phyloP scores from a whole-genome alignment of 2,329 filamentous ascomycete genomes.

The Ceratocystis cacaofunesta region DNA sequence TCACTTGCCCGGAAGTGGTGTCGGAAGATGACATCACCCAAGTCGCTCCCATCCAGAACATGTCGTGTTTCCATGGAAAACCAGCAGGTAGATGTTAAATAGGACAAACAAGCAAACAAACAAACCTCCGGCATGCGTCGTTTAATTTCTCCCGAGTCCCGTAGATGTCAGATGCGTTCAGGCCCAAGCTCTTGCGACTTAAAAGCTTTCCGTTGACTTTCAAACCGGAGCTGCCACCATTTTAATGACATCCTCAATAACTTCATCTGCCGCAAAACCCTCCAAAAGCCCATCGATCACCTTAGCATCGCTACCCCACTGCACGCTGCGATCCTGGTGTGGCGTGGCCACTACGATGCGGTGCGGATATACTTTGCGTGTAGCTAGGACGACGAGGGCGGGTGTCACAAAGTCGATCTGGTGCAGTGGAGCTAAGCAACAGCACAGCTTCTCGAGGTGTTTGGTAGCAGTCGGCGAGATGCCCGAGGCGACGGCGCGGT shows the following conservation, averaged over 20 bases:
- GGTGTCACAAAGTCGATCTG: slow-evolving; percentile 68
- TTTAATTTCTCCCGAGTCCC: too few species aligned
- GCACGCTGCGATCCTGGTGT: slow-evolving; percentile 68
- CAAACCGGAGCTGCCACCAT: slow-evolving; percentile 37
- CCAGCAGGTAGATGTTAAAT: too few species aligned
- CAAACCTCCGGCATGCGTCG: too few species aligned
- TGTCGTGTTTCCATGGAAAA: too few species aligned
- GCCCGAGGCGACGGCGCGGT: slow-evolving; percentile 67
- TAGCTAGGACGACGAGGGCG: slow-evolving; percentile 66
- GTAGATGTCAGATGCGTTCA: too few species aligned
- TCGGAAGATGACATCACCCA: too few species aligned
- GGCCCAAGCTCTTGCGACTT: too few species aligned
- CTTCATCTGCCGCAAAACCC: slow-evolving; percentile 43
- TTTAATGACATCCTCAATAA: slow-evolving; percentile 49
- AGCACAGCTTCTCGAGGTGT: slow-evolving; percentile 55
- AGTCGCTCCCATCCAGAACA: too few species aligned
- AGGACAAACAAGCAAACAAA: too few species aligned
- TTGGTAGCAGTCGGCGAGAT: slow-evolving; percentile 65
- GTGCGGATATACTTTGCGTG: slow-evolving; percentile 77
- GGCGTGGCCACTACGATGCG: slow-evolving; percentile 56
- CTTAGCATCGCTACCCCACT: slow-evolving; percentile 72
- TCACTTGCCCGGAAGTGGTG: too few species aligned
- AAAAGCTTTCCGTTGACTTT: neutral
- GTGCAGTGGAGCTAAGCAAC: slow-evolving; percentile 68
- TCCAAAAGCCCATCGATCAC: slow-evolving; percentile 55